Conservation (phyloP, 257 asterid species). For the Phtheirospermum japonicum region DNA sequence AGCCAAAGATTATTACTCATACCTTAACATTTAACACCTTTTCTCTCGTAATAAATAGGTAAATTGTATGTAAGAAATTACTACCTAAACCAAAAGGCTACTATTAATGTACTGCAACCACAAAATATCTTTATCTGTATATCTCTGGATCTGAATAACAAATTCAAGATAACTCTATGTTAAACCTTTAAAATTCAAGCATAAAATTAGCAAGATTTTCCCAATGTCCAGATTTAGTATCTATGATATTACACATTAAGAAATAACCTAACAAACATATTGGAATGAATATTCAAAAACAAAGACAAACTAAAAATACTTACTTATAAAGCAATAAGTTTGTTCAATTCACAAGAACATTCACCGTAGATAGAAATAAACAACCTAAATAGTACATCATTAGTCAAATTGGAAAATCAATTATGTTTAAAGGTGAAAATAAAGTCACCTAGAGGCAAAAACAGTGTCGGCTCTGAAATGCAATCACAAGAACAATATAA, state of each 20-base stretch:
- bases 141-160: neutral
- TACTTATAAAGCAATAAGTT: no score
- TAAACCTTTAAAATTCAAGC: conserved; percentile 4
- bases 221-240: neutral
- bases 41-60: neutral
- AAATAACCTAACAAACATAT: neutral
- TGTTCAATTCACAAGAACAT: neutral
- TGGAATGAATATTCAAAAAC: neutral
- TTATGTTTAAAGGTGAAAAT: neutral
- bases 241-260: neutral
- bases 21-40: neutral
- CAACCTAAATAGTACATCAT: neutral
- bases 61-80: neutral
- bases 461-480: conserved; percentile 22
- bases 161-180: conserved; percentile 11
- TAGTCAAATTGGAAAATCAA: neutral
- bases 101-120: conserved; percentile 11
- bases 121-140: neutral
- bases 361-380: neutral
- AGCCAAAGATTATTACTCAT: neutral
- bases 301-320: neutral
- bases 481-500: conserved; percentile 37
- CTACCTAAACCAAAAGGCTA: neutral
- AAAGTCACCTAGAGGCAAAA: conserved; percentile 31
- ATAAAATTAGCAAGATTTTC: conserved; percentile 10